A percentile compares a stretch with the other conserved stretches of the same genome.
Conservation (phyloP, 2,329 filamentous ascomycete species). For the Xylariaceae sp. region DNA sequence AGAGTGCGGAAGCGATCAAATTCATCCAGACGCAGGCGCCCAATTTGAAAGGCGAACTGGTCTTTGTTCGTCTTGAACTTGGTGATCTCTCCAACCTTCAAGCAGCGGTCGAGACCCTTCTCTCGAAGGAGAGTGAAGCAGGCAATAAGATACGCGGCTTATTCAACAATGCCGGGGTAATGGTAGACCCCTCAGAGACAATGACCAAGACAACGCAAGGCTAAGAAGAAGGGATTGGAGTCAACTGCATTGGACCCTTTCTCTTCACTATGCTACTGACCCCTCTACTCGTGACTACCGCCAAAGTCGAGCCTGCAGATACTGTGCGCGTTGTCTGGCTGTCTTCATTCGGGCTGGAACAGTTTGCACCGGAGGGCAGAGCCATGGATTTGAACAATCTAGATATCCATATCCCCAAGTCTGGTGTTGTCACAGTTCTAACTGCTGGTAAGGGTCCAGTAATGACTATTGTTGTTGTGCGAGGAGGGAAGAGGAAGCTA, state of each 20-base stretch:
- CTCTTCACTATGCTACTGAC: conserved; percentile 9
- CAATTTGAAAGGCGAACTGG: neutral
- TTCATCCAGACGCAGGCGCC: conserved; percentile 1
- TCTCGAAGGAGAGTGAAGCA: neutral
- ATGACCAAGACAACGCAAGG: conserved; percentile 4
- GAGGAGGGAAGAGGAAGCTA: too few relatives aligned
- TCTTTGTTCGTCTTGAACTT: conserved; percentile 4
- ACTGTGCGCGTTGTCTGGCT: conserved; percentile 9
- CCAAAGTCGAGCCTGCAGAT: neutral
- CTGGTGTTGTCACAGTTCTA: too few relatives aligned
- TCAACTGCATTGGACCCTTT: conserved; percentile 8
- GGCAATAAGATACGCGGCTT: conserved; percentile 1
- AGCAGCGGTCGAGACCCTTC: neutral
- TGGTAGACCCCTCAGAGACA: neutral
- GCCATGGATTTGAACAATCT: neutral
- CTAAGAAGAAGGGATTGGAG: conserved; percentile 4
- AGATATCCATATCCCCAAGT: neutral
- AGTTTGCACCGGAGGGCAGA: neutral
- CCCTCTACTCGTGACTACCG: neutral
- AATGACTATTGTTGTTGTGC: too few relatives aligned
- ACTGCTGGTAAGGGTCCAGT: too few relatives aligned
- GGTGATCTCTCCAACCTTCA: conserved; percentile 1
- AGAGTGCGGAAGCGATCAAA: neutral
- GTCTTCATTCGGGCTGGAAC: conserved; percentile 2
- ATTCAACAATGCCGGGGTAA: conserved; percentile 11